phyloP scores from a whole-genome alignment of 108 stramenopile genomes.

The Schizochytrium sp. region DNA sequence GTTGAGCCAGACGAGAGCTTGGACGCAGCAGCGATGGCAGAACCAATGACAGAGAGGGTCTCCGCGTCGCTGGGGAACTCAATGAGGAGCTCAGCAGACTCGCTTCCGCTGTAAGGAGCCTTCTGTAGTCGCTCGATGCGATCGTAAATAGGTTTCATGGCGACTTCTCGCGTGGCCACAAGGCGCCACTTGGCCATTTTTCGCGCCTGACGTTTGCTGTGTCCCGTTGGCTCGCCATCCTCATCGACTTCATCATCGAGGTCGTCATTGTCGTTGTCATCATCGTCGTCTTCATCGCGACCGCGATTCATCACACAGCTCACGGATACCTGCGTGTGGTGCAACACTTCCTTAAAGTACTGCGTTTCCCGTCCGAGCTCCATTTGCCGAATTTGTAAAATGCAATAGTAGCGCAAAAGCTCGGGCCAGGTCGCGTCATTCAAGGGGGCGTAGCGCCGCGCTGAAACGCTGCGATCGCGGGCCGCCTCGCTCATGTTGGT shows the following conservation, averaged over 20 bases:
- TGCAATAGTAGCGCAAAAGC: background rate
- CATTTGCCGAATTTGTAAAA: background rate
- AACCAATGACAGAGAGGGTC: background rate
- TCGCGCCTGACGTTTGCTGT: background rate
- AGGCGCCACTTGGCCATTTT: background rate
- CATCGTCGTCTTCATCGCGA: background rate
- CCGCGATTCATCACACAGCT: background rate
- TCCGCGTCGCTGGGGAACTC: background rate
- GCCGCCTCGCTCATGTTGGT: background rate
- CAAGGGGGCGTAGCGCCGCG: background rate
- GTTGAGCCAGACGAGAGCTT: background rate
- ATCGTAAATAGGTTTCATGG: background rate
- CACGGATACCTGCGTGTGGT: background rate
- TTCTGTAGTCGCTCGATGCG: background rate
- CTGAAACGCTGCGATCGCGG: background rate
- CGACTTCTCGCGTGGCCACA: background rate
- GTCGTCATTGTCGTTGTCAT: background rate
- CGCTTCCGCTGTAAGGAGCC: background rate
- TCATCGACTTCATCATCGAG: background rate
- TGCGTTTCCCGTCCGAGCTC: background rate
- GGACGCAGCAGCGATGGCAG: background rate
- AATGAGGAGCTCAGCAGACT: background rate
- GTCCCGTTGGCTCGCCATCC: background rate
- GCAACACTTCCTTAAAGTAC: background rate
- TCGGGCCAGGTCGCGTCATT: constrained; percentile 7